Conservation (phyloP, 352 stramenopile species). For the Globisporangium iwayamae region DNA sequence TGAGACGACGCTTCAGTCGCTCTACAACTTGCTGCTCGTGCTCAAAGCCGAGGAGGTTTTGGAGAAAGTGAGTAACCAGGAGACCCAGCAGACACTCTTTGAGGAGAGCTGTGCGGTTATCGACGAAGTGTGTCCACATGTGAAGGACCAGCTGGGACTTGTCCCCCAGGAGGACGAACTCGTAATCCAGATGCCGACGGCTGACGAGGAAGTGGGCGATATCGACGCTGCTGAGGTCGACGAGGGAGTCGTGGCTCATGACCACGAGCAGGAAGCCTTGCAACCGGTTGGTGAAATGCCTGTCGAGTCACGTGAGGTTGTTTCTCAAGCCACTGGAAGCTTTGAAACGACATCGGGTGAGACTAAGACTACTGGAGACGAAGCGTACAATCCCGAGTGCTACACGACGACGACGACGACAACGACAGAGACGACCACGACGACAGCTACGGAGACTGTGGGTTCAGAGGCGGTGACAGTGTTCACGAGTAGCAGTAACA, state of each 20-base stretch:
- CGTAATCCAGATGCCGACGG: not conserved
- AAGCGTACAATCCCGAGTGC: not conserved
- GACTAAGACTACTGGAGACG: not conserved
- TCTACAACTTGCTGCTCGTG: constrained; percentile 85
- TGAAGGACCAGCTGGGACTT: constrained; percentile 74
- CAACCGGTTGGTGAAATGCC: not conserved
- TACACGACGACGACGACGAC: not conserved
- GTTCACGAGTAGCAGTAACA: not conserved
- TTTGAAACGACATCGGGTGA: not conserved
- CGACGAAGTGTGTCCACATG: constrained; percentile 65
- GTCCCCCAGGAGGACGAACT: constrained; percentile 24
- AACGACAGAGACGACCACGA: not conserved
- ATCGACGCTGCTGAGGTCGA: not conserved
- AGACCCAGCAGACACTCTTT: constrained; percentile 49
- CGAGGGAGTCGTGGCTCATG: not conserved
- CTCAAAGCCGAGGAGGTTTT: constrained; percentile 77
- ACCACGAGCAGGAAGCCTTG: not conserved
- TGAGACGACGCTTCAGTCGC: constrained; percentile 81
- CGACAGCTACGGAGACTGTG: not conserved
- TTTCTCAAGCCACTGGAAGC: not conserved
- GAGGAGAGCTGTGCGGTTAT: constrained; percentile 73
- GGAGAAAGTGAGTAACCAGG: constrained; percentile 40
- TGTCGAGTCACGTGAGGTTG: not conserved
- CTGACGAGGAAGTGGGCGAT: not conserved
- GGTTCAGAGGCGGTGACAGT: not conserved